Evolutionary conservation across 805 yeast species (phyloP).

Genomic region (Saccharomyces kudriavzevii): DNA sequence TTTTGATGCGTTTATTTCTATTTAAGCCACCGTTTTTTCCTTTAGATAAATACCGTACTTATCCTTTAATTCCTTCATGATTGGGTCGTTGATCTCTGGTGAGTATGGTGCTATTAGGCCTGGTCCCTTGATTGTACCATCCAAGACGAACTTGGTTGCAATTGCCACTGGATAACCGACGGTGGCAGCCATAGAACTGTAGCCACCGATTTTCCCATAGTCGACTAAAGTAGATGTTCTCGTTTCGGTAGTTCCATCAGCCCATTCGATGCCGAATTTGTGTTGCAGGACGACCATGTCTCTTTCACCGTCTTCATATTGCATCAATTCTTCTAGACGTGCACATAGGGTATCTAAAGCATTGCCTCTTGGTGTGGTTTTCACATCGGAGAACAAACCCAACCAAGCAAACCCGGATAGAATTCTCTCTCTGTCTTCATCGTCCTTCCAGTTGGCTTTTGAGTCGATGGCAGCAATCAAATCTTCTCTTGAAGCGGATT

Average conservation of each 20-base stretch:
- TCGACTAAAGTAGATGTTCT: conserved; percentile 95
- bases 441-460: conserved; percentile 73
- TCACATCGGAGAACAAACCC: conserved; percentile 73
- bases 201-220: conserved; percentile 81
- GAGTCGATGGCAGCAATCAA: conserved; percentile 66
- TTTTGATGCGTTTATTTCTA: not conserved
- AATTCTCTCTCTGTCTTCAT: conserved; percentile 78
- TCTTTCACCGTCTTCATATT: conserved; percentile 90
- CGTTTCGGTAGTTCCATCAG: conserved; percentile 80
- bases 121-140: conserved; percentile 66
- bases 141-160: conserved; percentile 77
- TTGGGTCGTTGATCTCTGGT: conserved; percentile 82
- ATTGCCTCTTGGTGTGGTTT: conserved; percentile 82
- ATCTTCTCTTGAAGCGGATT: conserved; percentile 62
- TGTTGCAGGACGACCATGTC: conserved; percentile 94
- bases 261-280: conserved; percentile 96
- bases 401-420: conserved; percentile 88
- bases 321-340: conserved; percentile 90
- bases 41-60: conserved; percentile 78
- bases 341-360: conserved; percentile 96
- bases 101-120: conserved; percentile 92
- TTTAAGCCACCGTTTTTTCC: conserved; percentile 63
- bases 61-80: conserved; percentile 85
- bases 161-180: conserved; percentile 99
- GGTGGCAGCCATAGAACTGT: conserved; percentile 96